Evolutionary conservation across 768 basidiomycete species (phyloP).

Genomic region (Lactarius hatsudake): DNA sequence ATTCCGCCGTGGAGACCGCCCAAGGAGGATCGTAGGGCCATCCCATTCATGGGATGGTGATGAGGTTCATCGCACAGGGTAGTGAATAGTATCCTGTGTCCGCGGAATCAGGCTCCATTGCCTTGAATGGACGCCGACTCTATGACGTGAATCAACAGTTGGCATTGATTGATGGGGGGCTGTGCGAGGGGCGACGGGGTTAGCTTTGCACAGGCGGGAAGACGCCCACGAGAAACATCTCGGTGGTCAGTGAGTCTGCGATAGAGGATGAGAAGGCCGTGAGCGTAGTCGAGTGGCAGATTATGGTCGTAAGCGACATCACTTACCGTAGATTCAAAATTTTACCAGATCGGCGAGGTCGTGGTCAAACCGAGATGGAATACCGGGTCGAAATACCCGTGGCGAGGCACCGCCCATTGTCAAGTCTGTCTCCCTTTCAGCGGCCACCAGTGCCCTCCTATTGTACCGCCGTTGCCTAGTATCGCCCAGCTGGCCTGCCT

Average conservation of each 20-base stretch:
- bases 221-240: not conserved
- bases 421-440: not conserved
- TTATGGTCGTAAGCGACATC: no score
- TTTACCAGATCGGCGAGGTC: no score
- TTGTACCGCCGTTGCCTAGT: not conserved
- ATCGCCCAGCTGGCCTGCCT: not conserved
- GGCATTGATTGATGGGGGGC: conserved; percentile 14
- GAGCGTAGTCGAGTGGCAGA: not conserved
- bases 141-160: not conserved
- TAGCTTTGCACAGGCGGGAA: not conserved
- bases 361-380: not conserved
- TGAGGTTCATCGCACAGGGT: no score
- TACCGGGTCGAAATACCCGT: not conserved
- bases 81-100: not conserved
- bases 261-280: not conserved
- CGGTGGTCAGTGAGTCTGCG: not conserved
- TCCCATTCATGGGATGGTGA: not conserved
- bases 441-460: not conserved
- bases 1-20: conserved; percentile 5
- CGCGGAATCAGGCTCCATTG: not conserved
- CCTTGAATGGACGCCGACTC: not conserved
- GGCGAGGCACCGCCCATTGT: not conserved
- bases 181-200: not conserved
- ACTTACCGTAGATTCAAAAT: no score
- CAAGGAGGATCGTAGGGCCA: no score